phyloP scores from a whole-genome alignment of 139 green algal species.

The Coelastrella sp. region DNA sequence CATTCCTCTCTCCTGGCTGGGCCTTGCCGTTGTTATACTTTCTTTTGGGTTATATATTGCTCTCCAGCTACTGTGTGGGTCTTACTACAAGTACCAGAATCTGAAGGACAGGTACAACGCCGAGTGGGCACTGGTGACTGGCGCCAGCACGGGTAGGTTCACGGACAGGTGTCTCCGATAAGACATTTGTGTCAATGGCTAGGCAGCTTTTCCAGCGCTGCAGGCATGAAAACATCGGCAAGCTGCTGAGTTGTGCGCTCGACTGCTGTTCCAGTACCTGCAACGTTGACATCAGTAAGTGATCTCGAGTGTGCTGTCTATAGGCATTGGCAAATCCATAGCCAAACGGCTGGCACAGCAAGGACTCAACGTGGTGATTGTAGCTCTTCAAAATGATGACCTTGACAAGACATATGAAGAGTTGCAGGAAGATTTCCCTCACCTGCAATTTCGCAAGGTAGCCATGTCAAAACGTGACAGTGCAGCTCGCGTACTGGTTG shows the following conservation, averaged over 20 bases:
- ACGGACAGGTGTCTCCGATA: too few species aligned
- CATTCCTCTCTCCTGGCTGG: constrained; percentile 8
- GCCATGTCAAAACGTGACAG: too few species aligned
- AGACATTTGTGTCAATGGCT: too few species aligned
- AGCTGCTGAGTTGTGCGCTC: too few species aligned
- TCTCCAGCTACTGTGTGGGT: constrained; percentile 70
- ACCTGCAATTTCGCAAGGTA: constrained; percentile 84
- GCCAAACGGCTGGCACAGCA: constrained; percentile 85
- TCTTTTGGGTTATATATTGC: constrained; percentile 76
- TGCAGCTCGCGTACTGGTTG: neutral
- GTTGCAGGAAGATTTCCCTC: constrained; percentile 71
- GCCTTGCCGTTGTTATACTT: constrained; percentile 16
- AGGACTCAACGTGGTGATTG: constrained; percentile 92
- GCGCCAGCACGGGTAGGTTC: constrained; percentile 89
- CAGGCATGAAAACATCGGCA: too few species aligned
- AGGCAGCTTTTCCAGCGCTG: too few species aligned
- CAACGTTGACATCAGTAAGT: too few species aligned
- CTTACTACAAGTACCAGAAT: constrained; percentile 84
- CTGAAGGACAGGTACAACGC: constrained; percentile 91
- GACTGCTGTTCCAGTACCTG: neutral
- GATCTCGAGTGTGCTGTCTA: too few species aligned
- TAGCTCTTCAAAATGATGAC: constrained; percentile 84
- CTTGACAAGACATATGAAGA: constrained; percentile 81
- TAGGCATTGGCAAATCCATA: constrained; percentile 95
- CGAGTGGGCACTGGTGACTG: constrained; percentile 94